Evolutionary conservation across 2,329 filamentous ascomycete genomes (phyloP), one percentile per base, ranked within the genome.

Genomic region (Fusarium gaditjirri): DNA sequence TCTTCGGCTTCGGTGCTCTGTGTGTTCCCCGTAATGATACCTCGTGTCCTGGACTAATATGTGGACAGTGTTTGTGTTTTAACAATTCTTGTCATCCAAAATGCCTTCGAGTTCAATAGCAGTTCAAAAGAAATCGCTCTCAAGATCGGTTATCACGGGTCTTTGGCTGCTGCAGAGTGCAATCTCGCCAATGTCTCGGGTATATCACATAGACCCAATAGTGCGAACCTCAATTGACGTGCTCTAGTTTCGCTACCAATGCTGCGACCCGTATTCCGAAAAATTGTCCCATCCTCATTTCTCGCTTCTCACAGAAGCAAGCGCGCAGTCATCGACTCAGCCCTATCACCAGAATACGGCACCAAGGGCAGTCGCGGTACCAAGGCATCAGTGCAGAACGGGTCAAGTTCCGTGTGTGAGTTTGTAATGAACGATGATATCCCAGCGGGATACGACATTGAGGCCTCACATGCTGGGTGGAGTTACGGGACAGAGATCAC

Each of bases 1-100:
- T 80, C 1, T 80, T 80, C 50, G 70, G 74, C 41, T 78, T 78
- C 41, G 79, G 79, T 11, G 52, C 70, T 39, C 49, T 80, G 78
- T 80, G 61, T 42, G 78, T 53, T 10, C 3, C 10, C 21, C 41
- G 7, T 9, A 2, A 2, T 33, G 8, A 13, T 5, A 3, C 2
- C 1, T 50, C 12, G 6, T 25, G 8, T 1, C 8, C 19, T 29
- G 7, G n/a, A 17, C 65, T 70, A 46, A 69, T 17, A 0, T 2
- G 5, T 17, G 19, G 16, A 36, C 4, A 72, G 70, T 13, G 69
- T 70, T 7, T 78, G 77, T 21, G 55, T 78, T 5, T 73, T 76
- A 1, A 73, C 78, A 1, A 57, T 78, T 9, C 71, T 79, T 25
- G 71, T 77, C 1, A 65, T 80, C 3, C 58, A 76, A 3, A 53